Percentiles rank a stretch among this genome's conserved stretches.
These are phyloP conservation scores for Pythium phragmiticola DNA, from an alignment of 352 stramenopile genomes.

Conservation along the genomic window DNA sequence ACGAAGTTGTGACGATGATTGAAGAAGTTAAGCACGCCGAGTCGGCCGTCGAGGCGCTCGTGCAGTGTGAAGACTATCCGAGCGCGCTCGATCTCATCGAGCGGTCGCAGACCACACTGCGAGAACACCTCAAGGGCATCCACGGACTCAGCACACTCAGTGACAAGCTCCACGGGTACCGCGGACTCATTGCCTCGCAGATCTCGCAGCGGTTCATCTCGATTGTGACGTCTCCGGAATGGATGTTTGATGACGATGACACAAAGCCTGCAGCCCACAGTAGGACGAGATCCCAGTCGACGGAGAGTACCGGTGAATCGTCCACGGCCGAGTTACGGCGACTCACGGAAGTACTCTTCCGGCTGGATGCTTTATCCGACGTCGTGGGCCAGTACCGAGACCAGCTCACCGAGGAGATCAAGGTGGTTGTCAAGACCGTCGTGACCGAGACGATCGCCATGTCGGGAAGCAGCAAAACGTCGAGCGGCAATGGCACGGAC, in stretches of 20 bases:
- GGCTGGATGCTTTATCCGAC: conserved; percentile 65
- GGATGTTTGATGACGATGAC: conserved; percentile 74
- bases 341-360: conserved; percentile 73
- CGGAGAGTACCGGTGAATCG: conserved; percentile 28
- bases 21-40: conserved; percentile 85
- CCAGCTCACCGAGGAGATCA: conserved; percentile 86
- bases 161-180: conserved; percentile 79
- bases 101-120: conserved; percentile 56
- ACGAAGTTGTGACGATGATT: conserved; percentile 82
- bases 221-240: conserved; percentile 76
- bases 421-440: conserved; percentile 85
- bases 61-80: conserved; percentile 84
- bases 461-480: conserved; percentile 49
- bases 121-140: conserved; percentile 76
- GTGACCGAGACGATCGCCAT: conserved; percentile 87
- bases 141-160: conserved; percentile 66
- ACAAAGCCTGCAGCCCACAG: not conserved
- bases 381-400: conserved; percentile 76
- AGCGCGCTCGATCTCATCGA: conserved; percentile 81
- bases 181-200: conserved; percentile 66
- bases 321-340: conserved; percentile 44
- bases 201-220: conserved; percentile 82
- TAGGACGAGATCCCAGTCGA: not conserved
- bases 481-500: conserved; percentile 7
- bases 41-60: conserved; percentile 75